Evolutionary conservation across 768 basidiomycete species (phyloP).

Genomic region (Russula dissimulans): DNA sequence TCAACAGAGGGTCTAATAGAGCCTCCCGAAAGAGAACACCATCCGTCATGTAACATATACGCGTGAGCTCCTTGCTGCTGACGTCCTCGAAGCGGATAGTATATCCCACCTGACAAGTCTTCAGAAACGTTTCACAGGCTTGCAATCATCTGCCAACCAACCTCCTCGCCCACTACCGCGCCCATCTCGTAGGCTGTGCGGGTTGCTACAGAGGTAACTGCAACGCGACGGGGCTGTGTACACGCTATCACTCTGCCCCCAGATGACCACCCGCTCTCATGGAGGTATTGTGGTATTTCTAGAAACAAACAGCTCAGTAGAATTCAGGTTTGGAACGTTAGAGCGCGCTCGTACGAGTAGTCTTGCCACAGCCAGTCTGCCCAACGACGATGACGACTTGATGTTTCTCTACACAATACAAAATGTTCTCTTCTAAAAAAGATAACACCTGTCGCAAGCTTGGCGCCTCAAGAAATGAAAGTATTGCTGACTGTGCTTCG

Average conservation of each 20-base stretch:
- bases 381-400: constrained; percentile 85
- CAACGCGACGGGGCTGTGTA: constrained; percentile 88
- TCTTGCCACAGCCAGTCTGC: constrained; percentile 96
- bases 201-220: constrained; percentile 87
- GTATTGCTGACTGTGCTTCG: constrained; percentile 63
- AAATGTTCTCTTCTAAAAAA: constrained; percentile 56
- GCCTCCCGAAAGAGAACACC: constrained; percentile 96
- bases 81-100: constrained; percentile 96
- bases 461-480: neutral
- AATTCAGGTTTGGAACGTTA: neutral
- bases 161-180: constrained; percentile 80
- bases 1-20: constrained; percentile 83
- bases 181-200: constrained; percentile 93
- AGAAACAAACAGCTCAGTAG: neutral
- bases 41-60: constrained; percentile 95
- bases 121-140: constrained; percentile 90
- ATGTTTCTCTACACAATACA: constrained; percentile 77
- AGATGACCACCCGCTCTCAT: constrained; percentile 87
- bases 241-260: constrained; percentile 82
- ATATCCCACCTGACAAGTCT: constrained; percentile 80
- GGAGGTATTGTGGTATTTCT: constrained; percentile 94
- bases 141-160: constrained; percentile 52
- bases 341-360: constrained; percentile 63
- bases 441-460: neutral
- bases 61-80: constrained; percentile 71